Conservation (phyloP, 768 basidiomycete species). For the Leccinum disarticulatum region DNA sequence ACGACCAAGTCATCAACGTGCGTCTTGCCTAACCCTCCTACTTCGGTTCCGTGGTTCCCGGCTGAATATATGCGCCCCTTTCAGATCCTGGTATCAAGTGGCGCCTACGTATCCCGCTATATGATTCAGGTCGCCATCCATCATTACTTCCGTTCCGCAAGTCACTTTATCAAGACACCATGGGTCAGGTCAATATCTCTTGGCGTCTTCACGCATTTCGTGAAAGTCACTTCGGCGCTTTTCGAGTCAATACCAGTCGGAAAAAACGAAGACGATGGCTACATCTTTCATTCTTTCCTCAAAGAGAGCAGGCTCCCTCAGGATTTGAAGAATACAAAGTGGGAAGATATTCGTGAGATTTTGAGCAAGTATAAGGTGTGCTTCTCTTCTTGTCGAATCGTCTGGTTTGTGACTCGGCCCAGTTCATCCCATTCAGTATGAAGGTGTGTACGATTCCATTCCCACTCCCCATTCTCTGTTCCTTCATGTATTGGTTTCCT, state of each 20-base stretch:
- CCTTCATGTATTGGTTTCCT: constrained; percentile 11
- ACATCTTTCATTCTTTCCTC: constrained; percentile 60
- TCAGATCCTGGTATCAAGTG: constrained; percentile 72
- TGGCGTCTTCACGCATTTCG: constrained; percentile 61
- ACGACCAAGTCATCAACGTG: constrained; percentile 68
- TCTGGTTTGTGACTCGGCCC: constrained; percentile 18
- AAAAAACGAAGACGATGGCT: constrained; percentile 77
- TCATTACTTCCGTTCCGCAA: constrained; percentile 71
- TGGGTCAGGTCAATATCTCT: constrained; percentile 72
- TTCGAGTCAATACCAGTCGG: constrained; percentile 67
- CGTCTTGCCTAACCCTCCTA: constrained; percentile 30
- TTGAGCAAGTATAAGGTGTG: constrained; percentile 68
- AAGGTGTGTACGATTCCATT: constrained; percentile 45
- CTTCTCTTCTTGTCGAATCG: constrained; percentile 3
- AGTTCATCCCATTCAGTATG: constrained; percentile 79
- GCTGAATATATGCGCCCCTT: constrained; percentile 28
- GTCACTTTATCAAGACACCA: constrained; percentile 70
- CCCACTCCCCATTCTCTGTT: background rate
- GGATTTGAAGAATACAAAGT: constrained; percentile 56
- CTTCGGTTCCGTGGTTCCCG: constrained; percentile 16
- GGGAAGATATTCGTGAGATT: constrained; percentile 65
- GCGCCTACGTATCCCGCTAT: constrained; percentile 78
- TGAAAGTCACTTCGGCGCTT: constrained; percentile 53
- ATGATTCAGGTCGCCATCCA: constrained; percentile 76
- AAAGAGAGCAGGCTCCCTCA: constrained; percentile 68